Base-by-base conservation (phyloP, 2,329 filamentous ascomycete species). In the Huntiella decipiens region DNA sequence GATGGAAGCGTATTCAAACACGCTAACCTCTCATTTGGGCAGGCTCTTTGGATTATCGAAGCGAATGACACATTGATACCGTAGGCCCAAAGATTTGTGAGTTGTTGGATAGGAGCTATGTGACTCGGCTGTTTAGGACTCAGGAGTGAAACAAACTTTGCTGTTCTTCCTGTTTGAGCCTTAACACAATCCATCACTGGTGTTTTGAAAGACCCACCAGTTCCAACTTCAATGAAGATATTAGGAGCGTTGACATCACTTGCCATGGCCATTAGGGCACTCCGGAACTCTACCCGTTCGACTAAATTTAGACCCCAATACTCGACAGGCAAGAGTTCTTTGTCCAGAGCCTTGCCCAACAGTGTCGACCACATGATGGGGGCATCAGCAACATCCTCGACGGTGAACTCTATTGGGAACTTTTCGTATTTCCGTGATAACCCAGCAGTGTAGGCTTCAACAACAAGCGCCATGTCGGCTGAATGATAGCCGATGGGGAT, bases 271-370 rank as follows among this genome's bases (percentile, higher is more conserved):
- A 55, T 49, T 3, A 71, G 49, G 0, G 66, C 66, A 4, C 57
- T 54, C 5, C 60, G 54, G 50, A 67, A 71, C 4, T 61, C 57
- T 6, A 72, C 68, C 1, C 61, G 60, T 2, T 60, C 62, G 1
- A 62, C 58, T 52, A 71, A 52, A 44, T 71, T 71, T 2, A 57
- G 52, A 2, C 59, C 57, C 68, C 68, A 72, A 51, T 71, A 72
- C 0, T 52, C 45, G 1, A 56, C 52, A 5, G 55, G 55, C 1
- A 67, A 51, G 11, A 36, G 37, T 37, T 15, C 12, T 34, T 46
- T 35, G 37, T 16, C 36, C 5, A 13, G 47, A 6, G 13, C 45
- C 7, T 36, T n/a, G 1, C n/a, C 63, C 60, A 8, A 57, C 59
- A 10, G 67, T 0, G 65, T 62, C 0, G 66, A 68, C 48, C 64